phyloP scores from a whole-genome alignment of 768 basidiomycete genomes.

The Rhodocollybia butyracea region DNA sequence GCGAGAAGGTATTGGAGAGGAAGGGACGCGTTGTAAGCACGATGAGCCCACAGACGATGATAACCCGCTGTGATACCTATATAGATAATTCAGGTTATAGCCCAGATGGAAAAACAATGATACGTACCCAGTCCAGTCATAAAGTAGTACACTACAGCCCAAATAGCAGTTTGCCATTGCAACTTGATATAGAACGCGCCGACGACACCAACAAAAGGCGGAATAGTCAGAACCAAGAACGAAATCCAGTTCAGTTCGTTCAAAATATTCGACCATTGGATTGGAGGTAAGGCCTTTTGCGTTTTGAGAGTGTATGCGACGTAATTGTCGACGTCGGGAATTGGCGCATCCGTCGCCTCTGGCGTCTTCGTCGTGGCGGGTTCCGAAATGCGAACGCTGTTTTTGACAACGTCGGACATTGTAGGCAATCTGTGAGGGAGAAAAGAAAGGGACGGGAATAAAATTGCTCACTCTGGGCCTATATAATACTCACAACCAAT shows the following conservation, averaged over 20 bases:
- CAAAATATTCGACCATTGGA: conserved; percentile 40
- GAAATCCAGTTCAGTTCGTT: conserved; percentile 57
- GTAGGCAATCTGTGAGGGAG: background rate
- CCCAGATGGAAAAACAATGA: conserved; percentile 24
- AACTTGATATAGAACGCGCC: conserved; percentile 52
- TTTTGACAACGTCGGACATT: conserved; percentile 7
- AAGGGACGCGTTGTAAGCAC: conserved; percentile 87
- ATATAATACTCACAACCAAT: background rate
- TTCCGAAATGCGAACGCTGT: background rate
- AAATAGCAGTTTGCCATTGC: conserved; percentile 69
- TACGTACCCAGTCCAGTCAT: conserved; percentile 64
- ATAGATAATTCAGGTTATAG: conserved; percentile 29
- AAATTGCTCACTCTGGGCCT: background rate
- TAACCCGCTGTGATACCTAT: conserved; percentile 89
- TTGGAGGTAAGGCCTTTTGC: conserved; percentile 47
- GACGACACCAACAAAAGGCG: conserved; percentile 56
- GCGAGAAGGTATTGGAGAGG: conserved; percentile 86
- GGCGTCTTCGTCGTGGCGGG: background rate
- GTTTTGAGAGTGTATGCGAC: conserved; percentile 49
- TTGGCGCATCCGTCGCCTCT: conserved; percentile 18
- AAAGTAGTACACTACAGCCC: conserved; percentile 66
- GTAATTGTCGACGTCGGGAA: conserved; percentile 50
- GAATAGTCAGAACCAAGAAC: conserved; percentile 53
- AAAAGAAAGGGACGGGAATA: background rate
- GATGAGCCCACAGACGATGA: conserved; percentile 96